A percentile compares a stretch with the other conserved stretches of the same genome.
Conservation (phyloP, 164 flowering plant genomes). For the Vitis rupestris region DNA sequence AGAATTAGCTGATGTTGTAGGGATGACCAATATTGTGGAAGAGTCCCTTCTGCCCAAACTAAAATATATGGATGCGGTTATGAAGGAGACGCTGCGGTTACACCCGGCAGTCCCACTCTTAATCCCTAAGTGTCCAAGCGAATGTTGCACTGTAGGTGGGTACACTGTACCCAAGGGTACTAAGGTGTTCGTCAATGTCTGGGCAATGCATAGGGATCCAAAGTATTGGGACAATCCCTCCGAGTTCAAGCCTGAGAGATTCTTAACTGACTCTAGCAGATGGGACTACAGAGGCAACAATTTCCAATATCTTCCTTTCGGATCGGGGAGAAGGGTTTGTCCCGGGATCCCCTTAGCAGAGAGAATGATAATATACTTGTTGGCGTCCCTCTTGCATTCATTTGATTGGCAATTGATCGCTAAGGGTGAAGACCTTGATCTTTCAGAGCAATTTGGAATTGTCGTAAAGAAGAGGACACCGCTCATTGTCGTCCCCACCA, state of each 20-base stretch:
- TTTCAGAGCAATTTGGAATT: conserved; percentile 8
- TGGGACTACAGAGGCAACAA: conserved; percentile 18
- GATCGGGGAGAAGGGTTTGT: conserved; percentile 31
- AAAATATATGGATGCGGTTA: conserved; percentile 1
- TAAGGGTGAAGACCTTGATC: conserved; percentile 18
- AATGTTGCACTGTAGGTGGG: conserved; percentile 11
- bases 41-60: conserved; percentile 5
- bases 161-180: conserved; percentile 24
- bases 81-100: conserved; percentile 12
- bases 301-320: conserved; percentile 23
- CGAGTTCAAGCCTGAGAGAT: too few relatives aligned
- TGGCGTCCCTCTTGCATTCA: conserved; percentile 26
- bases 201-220: too few relatives aligned
- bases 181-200: neutral
- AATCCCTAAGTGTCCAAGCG: conserved; percentile 3
- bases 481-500: neutral
- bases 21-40: conserved; percentile 5
- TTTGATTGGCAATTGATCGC: conserved; percentile 17
- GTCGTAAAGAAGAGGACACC: conserved; percentile 5
- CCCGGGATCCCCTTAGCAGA: conserved; percentile 26
- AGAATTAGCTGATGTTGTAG: conserved; percentile 8
- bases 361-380: conserved; percentile 18
- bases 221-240: too few relatives aligned
- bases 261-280: neutral
- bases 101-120: conserved; percentile 9